Conservation (phyloP, 2,329 filamentous ascomycete genomes). For the Colletotrichum sidae region DNA sequence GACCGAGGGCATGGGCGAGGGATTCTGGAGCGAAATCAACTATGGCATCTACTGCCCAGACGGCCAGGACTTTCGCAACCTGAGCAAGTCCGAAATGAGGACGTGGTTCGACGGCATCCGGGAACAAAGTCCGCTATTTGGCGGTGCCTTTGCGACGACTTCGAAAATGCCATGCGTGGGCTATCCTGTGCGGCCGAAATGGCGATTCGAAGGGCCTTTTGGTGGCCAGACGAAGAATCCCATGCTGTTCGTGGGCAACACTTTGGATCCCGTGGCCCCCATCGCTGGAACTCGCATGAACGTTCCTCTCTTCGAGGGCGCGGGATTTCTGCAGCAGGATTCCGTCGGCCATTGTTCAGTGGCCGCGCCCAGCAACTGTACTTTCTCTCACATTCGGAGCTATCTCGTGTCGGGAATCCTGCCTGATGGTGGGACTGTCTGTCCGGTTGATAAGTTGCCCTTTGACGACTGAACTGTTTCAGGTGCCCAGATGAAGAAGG, state of each 20-base stretch:
- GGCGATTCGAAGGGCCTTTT: constrained; percentile 52
- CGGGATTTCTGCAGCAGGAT: constrained; percentile 12
- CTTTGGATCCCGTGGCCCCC: constrained; percentile 12
- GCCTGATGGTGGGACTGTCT: not conserved
- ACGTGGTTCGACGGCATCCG: constrained; percentile 44
- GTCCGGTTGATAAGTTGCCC: not conserved
- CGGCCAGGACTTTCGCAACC: constrained; percentile 42
- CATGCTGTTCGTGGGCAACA: constrained; percentile 21
- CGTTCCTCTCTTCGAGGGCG: not conserved
- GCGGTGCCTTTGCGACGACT: constrained; percentile 3
- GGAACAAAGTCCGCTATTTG: constrained; percentile 25
- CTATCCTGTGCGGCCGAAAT: constrained; percentile 51
- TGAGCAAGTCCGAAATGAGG: constrained; percentile 41
- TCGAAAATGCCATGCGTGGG: constrained; percentile 50
- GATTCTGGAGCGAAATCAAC: constrained; percentile 15
- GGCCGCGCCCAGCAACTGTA: constrained; percentile 5
- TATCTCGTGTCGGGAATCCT: constrained; percentile 16
- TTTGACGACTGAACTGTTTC: not conserved
- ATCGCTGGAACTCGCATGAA: constrained; percentile 3
- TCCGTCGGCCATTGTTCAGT: constrained; percentile 5
- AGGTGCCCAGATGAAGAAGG: not conserved
- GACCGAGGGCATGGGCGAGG: constrained; percentile 5
- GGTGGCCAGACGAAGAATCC: constrained; percentile 6
- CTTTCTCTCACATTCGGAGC: not conserved
- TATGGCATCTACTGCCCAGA: constrained; percentile 50